Conservation (phyloP, 2,329 filamentous ascomycete genomes). For the Aureobasidium namibiae region DNA sequence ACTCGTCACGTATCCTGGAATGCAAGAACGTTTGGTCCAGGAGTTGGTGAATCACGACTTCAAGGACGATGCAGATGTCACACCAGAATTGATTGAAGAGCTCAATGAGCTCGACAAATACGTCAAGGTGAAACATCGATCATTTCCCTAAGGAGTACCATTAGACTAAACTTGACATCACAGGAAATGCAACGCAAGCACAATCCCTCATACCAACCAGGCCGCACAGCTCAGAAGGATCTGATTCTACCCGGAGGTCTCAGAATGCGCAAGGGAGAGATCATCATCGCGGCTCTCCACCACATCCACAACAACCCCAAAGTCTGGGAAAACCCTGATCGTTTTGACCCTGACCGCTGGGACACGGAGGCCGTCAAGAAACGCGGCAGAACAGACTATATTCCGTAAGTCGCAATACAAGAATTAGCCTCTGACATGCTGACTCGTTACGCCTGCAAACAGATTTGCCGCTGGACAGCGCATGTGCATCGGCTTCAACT, state of each 20-base stretch:
- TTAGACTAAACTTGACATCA: no score
- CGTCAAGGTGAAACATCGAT: no score
- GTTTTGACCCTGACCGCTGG: slow-evolving; percentile 54
- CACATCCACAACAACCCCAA: slow-evolving; percentile 44
- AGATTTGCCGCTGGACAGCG: slow-evolving; percentile 50
- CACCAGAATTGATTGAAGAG: slow-evolving; percentile 29
- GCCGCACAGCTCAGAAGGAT: slow-evolving; percentile 47
- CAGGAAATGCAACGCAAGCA: slow-evolving; percentile 52
- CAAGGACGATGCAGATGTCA: slow-evolving; percentile 27
- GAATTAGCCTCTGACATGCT: no score
- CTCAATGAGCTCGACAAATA: slow-evolving; percentile 49
- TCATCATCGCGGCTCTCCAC: slow-evolving; percentile 45
- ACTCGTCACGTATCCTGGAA: slow-evolving; percentile 45
- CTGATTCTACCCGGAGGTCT: slow-evolving; percentile 53
- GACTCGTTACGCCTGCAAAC: no score
- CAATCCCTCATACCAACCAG: slow-evolving; percentile 55
- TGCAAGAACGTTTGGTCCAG: slow-evolving; percentile 50
- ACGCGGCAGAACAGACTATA: slow-evolving; percentile 47
- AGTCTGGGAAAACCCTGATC: slow-evolving; percentile 49
- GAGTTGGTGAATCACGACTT: slow-evolving; percentile 41
- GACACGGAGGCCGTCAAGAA: no score
- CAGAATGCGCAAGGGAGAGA: slow-evolving; percentile 41
- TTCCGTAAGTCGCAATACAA: no score
- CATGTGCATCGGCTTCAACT: slow-evolving; percentile 57
- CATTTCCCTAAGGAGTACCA: no score